Evolutionary conservation across 139 green algal species (phyloP), one percentile per base, ranked within the genome.

Genomic region (Eudorina sp.): DNA sequence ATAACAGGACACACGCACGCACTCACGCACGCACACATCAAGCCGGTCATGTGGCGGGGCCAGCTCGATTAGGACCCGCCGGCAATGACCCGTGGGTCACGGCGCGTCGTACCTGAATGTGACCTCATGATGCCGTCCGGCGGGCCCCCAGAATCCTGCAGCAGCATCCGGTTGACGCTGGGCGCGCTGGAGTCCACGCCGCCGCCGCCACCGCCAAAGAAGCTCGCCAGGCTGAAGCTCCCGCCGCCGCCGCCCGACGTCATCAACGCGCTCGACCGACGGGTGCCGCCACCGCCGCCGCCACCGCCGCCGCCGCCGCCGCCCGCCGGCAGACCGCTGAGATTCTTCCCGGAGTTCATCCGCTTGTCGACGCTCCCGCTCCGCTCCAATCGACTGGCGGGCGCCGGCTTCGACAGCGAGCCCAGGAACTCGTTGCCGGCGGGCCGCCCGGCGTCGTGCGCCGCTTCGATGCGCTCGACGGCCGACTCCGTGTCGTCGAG

Each of bases 351-450:
- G 62, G 27, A 29, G 27, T 72, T 29, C 62, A 31, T 40, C 62
- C 66, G 66, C 66, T 75, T 75, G 31, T 75, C 66, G 36, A 75
- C 31, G 46, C 31, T 48, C 4, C 34, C 66, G 7, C 31, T 75
- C 25, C 66, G 36, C 66, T 75, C 66, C 31, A 75, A 27, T 9
- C 46, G 55, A n/a, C 11, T 55, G 48, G 11, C 48, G 48, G 48
- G 48, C 5, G 66, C 4, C 36, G 66, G 16, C 66, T 73, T 23
- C 3, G 0, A 18, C 70, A 79, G 40, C 41, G n/a, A n/a, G n/a
- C 70, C 70, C 70, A 79, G 16, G 70, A 79, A 79, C 29, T 79
- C 66, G 38, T 75, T 75, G 5, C 66, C 70, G 21, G 41, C 40
- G 31, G 34, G 31, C 40, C 66, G 66, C 19, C 70, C 40, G 70